A percentile compares a stretch with the other conserved stretches of the same genome.
Evolutionary conservation across 495 filamentous ascomycete genomes (phyloP).

Genomic region (Saxophila tyrrhenica): DNA sequence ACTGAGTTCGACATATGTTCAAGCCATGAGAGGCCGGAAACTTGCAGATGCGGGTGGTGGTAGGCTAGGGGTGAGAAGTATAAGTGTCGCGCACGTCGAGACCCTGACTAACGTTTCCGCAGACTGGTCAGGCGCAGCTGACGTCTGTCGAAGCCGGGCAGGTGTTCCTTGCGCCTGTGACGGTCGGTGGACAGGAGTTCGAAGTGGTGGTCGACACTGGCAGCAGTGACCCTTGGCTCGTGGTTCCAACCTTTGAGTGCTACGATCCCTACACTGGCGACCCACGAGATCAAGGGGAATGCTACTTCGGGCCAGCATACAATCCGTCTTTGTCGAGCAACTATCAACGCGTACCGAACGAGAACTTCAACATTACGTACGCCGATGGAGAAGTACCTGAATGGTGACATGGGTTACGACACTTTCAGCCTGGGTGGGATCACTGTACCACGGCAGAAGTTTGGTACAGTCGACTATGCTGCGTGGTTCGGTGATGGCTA

Average conservation of each 20-base stretch:
- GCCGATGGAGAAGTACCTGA: constrained; percentile 45
- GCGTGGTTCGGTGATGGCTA: constrained; percentile 34
- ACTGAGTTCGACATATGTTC: constrained; percentile 4
- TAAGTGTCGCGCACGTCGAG: neutral
- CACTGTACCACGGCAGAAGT: constrained; percentile 14
- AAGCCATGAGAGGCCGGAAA: constrained; percentile 5
- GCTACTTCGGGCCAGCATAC: constrained; percentile 42
- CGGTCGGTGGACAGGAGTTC: constrained; percentile 36
- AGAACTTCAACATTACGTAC: constrained; percentile 50
- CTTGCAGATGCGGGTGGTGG: neutral
- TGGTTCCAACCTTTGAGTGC: constrained; percentile 39
- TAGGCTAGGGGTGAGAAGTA: constrained; percentile 1
- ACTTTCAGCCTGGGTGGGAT: constrained; percentile 23
- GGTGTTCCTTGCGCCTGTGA: constrained; percentile 23
- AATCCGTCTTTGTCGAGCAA: constrained; percentile 24
- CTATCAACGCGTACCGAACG: constrained; percentile 32
- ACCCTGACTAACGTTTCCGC: neutral
- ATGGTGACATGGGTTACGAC: constrained; percentile 46
- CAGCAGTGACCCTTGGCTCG: constrained; percentile 51
- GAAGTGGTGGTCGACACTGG: constrained; percentile 50
- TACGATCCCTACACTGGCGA: constrained; percentile 25
- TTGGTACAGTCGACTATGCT: constrained; percentile 14
- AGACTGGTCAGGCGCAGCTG: constrained; percentile 3
- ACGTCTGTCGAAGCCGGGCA: neutral
- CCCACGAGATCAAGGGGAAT: constrained; percentile 27